A percentile compares a stretch with the other conserved stretches of the same genome.
Conservation (phyloP, 1,284 basidiomycete genomes). For the Exobasidium rhododendri region DNA sequence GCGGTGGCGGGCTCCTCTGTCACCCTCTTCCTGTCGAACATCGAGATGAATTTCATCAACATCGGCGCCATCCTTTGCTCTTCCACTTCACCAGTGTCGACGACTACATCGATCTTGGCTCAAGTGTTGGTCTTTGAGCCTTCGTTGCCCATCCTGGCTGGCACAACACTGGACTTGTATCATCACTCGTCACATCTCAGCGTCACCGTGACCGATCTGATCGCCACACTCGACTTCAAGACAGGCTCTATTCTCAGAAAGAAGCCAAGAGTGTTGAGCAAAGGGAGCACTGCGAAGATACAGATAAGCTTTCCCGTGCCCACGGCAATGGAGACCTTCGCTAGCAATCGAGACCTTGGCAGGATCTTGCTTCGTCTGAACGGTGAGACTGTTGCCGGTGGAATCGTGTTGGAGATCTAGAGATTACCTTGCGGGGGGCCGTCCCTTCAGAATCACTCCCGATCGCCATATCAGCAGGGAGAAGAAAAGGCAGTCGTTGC, state of each 20-base stretch:
- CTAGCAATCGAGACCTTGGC: constrained; percentile 94
- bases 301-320: constrained; percentile 61
- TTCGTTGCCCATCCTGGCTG: constrained; percentile 79
- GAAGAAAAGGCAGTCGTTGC: too few species aligned
- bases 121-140: constrained; percentile 93
- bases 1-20: constrained; percentile 86
- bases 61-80: constrained; percentile 88
- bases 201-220: constrained; percentile 75
- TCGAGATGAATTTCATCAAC: constrained; percentile 78
- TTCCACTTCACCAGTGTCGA: constrained; percentile 66
- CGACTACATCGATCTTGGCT: constrained; percentile 74
- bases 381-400: constrained; percentile 92
- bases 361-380: constrained; percentile 78
- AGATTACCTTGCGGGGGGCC: not conserved
- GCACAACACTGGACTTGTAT: constrained; percentile 77
- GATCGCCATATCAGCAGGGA: too few species aligned
- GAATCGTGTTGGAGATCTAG: constrained; percentile 57
- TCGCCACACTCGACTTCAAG: constrained; percentile 72
- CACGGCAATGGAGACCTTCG: constrained; percentile 67
- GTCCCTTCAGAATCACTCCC: too few species aligned
- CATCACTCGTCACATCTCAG: constrained; percentile 91
- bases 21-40: constrained; percentile 75
- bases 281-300: constrained; percentile 77
- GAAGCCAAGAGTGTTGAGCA: constrained; percentile 76
- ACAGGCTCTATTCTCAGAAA: constrained; percentile 72